Percentiles rank a stretch among this genome's conserved stretches.
phyloP scores from a whole-genome alignment of 495 filamentous ascomycete species.

The Penicillium maclennaniae region DNA sequence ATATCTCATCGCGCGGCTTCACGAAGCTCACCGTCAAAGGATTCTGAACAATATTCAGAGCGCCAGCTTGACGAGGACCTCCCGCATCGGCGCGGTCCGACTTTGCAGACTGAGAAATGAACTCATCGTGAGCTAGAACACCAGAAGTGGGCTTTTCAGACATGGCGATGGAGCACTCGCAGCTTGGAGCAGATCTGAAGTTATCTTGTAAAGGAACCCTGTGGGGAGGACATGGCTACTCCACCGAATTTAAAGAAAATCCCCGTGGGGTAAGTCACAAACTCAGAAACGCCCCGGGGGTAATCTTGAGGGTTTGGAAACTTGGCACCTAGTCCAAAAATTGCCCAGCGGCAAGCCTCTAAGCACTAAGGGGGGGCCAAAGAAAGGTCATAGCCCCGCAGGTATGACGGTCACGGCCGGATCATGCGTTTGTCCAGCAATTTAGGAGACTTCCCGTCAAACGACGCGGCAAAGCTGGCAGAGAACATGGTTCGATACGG shows the following conservation, averaged over 20 bases:
- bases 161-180: background rate
- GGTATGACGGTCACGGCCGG: too few relatives aligned
- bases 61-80: constrained; percentile 4
- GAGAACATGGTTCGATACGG: background rate
- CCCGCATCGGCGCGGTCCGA: background rate
- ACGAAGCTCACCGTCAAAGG: constrained; percentile 35
- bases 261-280: constrained; percentile 2
- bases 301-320: background rate
- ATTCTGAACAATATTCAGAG: constrained; percentile 42
- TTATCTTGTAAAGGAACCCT: background rate
- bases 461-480: background rate
- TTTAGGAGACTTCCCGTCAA: background rate
- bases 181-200: background rate
- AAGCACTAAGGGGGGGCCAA: background rate
- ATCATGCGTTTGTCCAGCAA: background rate
- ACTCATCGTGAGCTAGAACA: constrained; percentile 3
- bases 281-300: background rate
- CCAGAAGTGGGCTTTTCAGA: background rate
- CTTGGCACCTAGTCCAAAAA: background rate
- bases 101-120: background rate
- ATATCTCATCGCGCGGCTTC: background rate
- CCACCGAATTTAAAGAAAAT: constrained; percentile 1
- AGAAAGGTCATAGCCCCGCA: background rate
- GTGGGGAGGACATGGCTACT: constrained; percentile 1
- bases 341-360: background rate